Evolutionary conservation across 805 yeast species (phyloP).

Genomic region (Pichia pseudocactophila): DNA sequence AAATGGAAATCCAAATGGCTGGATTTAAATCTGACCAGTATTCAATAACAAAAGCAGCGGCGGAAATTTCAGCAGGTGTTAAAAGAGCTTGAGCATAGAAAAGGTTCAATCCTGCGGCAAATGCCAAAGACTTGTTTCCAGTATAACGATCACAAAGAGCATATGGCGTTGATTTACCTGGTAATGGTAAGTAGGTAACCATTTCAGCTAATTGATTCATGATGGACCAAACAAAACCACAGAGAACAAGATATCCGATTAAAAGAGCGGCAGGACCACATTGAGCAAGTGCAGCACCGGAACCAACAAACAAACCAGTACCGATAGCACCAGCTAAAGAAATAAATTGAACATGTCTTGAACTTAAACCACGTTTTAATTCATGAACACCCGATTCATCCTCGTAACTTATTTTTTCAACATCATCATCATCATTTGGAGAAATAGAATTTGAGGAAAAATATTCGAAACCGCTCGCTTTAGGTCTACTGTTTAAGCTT

Average conservation of each 20-base stretch:
- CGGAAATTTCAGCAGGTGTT: conserved; percentile 44
- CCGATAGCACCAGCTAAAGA: conserved; percentile 71
- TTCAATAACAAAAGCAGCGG: conserved; percentile 50
- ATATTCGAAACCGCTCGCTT: not conserved
- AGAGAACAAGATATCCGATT: conserved; percentile 53
- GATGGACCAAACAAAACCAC: conserved; percentile 54
- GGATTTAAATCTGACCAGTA: conserved; percentile 49
- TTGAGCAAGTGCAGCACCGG: conserved; percentile 33
- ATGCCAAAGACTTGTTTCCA: conserved; percentile 21
- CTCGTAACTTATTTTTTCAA: conserved; percentile 4
- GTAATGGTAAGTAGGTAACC: conserved; percentile 51
- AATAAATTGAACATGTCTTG: conserved; percentile 50
- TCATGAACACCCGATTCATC: conserved; percentile 8
- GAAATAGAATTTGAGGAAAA: not conserved
- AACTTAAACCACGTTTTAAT: conserved; percentile 32
- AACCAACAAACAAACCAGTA: conserved; percentile 47
- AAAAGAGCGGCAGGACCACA: conserved; percentile 33
- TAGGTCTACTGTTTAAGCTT: not conserved
- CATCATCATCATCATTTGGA: not conserved
- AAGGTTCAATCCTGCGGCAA: conserved; percentile 32
- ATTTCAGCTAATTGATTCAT: conserved; percentile 60
- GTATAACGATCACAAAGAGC: conserved; percentile 24
- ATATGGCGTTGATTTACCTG: conserved; percentile 36
- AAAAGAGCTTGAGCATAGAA: conserved; percentile 26
- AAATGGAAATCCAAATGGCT: conserved; percentile 52